A percentile compares a stretch with the other conserved stretches of the same genome.
Evolutionary conservation across 768 basidiomycete genomes (phyloP).

Genomic region (Russula sp.): DNA sequence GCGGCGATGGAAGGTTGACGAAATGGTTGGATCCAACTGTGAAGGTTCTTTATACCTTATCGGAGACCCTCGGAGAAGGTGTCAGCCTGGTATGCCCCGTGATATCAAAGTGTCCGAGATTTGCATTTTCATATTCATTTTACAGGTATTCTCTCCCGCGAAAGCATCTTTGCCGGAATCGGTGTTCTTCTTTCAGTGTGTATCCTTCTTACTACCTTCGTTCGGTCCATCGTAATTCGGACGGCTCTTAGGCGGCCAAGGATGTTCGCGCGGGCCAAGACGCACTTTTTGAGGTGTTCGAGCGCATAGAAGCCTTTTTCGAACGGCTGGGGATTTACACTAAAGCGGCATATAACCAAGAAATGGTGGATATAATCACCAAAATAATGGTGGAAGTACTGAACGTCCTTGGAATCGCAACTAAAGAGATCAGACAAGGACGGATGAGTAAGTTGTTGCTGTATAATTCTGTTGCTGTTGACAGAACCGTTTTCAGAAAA

Average conservation of each 20-base stretch:
- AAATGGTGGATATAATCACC: neutral
- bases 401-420: neutral
- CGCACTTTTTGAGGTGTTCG: neutral
- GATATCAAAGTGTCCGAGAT: too few species aligned
- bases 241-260: neutral
- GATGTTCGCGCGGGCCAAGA: neutral
- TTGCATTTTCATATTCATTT: neutral
- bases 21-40: neutral
- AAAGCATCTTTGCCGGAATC: neutral
- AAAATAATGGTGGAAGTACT: neutral
- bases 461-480: too few species aligned
- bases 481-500: neutral
- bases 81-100: neutral
- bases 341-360: neutral
- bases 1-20: neutral
- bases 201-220: neutral
- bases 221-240: neutral
- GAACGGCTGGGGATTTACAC: neutral
- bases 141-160: neutral
- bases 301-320: neutral
- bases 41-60: neutral
- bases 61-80: neutral
- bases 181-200: neutral
- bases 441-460: neutral
- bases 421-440: neutral